Evolutionary conservation across 179 eudicot species (phyloP), one percentile per base, ranked within the genome.

Genomic region (Patellifolia procumbens): DNA sequence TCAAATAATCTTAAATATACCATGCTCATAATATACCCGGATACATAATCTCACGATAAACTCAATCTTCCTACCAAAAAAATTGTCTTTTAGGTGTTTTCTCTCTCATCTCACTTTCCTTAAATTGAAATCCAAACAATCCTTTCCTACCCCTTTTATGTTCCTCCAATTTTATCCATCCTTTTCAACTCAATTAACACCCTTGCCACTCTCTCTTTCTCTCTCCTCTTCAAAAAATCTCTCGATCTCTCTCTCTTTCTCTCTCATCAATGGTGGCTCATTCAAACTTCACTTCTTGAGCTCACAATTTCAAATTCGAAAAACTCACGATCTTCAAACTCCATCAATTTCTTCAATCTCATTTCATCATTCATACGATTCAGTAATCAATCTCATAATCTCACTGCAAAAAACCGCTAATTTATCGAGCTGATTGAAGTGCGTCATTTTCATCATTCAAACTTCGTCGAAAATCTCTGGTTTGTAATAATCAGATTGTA

Each of bases 81-180:
- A 10, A 20, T 65, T 48, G 48, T n/a, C 49, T 22, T 45, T 43
- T 68, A 15, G 2, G 16, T 62, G 20, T 31, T 61, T 78, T 65
- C 76, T 77, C 48, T 70, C 76, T 55, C 80, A 79, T 81, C 79
- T 75, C 34, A 31, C 64, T 61, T 28, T 26, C 62, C 77, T 79
- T 82, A 24, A 75, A 79, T 82, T 79, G 42, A 75, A 82, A 79
- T 67, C 82, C 82, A 82, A 82, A 82, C 80, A 71, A 75, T 8
- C 74, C 53, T 51, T 32, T 26, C 31, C 15, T 24, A n/a, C 73
- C 78, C 80, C 80, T 80, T 76, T 64, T 35, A 34, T 69, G 12
- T 19, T 61, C 32, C 64, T 66, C 51, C 82, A 79, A 49, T 70
- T 77, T 78, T 74, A 74, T 35, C 82, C 76, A 73, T 42, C 60